These are phyloP conservation scores for Auricularia heimuer DNA, from an alignment of 768 basidiomycete species.

Conservation along the genomic window DNA sequence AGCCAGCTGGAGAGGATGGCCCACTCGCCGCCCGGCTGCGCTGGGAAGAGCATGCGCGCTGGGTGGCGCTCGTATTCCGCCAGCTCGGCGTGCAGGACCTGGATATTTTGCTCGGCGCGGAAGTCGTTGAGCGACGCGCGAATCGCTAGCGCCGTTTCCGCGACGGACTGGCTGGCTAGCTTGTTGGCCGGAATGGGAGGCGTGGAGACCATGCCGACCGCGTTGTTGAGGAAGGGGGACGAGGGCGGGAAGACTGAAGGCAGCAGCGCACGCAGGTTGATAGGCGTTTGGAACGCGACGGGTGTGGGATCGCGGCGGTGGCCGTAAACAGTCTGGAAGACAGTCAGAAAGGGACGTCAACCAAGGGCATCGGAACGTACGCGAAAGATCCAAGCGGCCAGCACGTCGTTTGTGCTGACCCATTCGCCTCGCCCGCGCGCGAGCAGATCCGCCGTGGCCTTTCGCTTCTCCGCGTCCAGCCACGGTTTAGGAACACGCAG, in stretches of 20 bases:
- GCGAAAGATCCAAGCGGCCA: background rate
- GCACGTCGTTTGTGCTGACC: background rate
- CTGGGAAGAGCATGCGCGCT: background rate
- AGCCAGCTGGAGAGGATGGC: background rate
- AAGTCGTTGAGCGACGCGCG: background rate
- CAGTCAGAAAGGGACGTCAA: background rate
- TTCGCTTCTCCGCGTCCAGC: background rate
- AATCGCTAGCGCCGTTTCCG: background rate
- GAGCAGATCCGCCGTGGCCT: background rate
- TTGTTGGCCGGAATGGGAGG: background rate
- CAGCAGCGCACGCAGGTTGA: background rate
- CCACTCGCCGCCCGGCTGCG: background rate
- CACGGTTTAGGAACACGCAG: background rate
- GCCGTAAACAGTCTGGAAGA: background rate
- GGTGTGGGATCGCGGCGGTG: background rate
- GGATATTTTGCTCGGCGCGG: background rate
- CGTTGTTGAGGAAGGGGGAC: background rate
- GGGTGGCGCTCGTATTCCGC: background rate
- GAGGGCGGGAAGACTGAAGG: background rate
- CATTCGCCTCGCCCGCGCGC: background rate
- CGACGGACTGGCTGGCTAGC: background rate
- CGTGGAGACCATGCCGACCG: background rate
- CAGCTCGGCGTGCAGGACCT: background rate
- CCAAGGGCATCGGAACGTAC: background rate
- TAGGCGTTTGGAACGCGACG: background rate